Percentiles rank a stretch among this genome's conserved stretches.
These are phyloP conservation scores for Microcos paniculata DNA, from an alignment of 345 rosid species.

Conservation along the genomic window DNA sequence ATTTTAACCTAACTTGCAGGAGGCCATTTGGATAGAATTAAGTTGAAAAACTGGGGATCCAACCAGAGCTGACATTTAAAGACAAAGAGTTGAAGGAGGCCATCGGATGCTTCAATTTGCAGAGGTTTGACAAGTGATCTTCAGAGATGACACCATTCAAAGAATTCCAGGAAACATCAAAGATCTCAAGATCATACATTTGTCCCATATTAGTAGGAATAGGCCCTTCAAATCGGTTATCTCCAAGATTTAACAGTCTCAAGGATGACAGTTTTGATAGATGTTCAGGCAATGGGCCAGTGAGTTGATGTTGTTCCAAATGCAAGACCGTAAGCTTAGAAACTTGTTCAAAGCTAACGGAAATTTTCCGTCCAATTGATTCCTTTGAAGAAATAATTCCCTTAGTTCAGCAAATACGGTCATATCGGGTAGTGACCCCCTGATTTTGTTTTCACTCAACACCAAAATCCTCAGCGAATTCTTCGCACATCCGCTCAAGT, in stretches of 20 bases:
- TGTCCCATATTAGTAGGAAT: neutral
- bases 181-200: neutral
- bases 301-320: neutral
- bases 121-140: conserved; percentile 12
- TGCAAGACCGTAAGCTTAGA: neutral
- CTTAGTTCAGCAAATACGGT: neutral
- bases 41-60: conserved; percentile 10
- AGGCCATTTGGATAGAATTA: neutral
- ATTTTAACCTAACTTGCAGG: neutral
- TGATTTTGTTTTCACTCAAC: neutral
- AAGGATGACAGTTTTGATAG: conserved; percentile 12
- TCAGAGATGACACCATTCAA: conserved; percentile 20
- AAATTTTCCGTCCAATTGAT: neutral
- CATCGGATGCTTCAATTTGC: neutral
- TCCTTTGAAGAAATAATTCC: neutral
- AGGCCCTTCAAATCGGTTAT: neutral
- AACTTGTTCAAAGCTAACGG: neutral
- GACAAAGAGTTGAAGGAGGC: neutral
- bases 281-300: conserved; percentile 13
- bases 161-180: conserved; percentile 7
- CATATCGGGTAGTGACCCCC: neutral
- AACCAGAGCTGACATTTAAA: conserved; percentile 3
- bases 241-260: neutral
- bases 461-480: neutral
- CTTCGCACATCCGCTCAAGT: conserved; percentile 9